These are phyloP conservation scores for Geotrichum citri-aurantii DNA, from an alignment of 1,139 yeast genomes.

Conservation along the genomic window DNA sequence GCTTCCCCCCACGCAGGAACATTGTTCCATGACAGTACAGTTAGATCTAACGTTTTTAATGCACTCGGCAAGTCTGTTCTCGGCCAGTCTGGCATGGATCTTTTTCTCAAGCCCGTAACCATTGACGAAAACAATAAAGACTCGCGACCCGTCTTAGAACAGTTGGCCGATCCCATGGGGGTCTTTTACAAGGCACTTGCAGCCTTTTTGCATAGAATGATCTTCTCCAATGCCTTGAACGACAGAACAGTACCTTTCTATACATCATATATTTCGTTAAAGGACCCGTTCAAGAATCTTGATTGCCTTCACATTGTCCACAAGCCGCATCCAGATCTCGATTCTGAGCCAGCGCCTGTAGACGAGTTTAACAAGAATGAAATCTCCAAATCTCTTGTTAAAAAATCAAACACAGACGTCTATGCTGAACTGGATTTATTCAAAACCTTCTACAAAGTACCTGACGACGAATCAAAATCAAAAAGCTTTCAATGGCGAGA, in stretches of 20 bases:
- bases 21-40: conserved; percentile 39
- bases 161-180: conserved; percentile 52
- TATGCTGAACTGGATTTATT: conserved; percentile 28
- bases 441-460: conserved; percentile 21
- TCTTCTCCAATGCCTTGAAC: conserved; percentile 69
- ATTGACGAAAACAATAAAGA: conserved; percentile 34
- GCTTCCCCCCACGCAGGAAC: conserved; percentile 91
- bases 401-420: conserved; percentile 18
- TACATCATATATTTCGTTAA: conserved; percentile 45
- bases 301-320: conserved; percentile 25
- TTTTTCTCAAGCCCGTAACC: conserved; percentile 49
- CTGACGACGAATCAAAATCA: conserved; percentile 8
- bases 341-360: conserved; percentile 1
- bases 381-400: not conserved
- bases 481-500: conserved; percentile 3
- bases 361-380: conserved; percentile 16
- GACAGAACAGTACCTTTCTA: conserved; percentile 62
- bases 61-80: conserved; percentile 55
- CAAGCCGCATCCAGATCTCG: conserved; percentile 1
- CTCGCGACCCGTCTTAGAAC: conserved; percentile 34
- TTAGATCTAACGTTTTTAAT: conserved; percentile 48
- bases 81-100: conserved; percentile 70
- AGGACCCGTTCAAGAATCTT: conserved; percentile 42
- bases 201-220: conserved; percentile 50
- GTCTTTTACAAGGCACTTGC: conserved; percentile 51